Evolutionary conservation across 495 filamentous ascomycete species (phyloP).

Genomic region (Penicillium silybi): DNA sequence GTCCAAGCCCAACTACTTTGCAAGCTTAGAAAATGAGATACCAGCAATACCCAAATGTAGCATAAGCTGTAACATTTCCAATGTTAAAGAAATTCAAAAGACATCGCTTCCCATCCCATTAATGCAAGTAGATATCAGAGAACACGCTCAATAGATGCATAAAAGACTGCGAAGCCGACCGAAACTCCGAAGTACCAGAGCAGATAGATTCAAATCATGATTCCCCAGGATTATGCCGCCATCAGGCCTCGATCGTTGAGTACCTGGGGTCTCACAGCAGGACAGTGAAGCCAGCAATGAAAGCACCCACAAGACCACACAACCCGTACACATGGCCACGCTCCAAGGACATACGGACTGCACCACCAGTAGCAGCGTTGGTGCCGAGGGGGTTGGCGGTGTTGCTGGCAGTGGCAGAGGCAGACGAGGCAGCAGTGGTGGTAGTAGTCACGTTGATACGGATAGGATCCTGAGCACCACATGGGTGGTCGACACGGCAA

Average conservation of each 20-base stretch:
- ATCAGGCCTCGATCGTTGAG: no score
- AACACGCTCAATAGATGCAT: conserved; percentile 16
- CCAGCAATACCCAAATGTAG: background rate
- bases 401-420: conserved; percentile 28
- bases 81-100: background rate
- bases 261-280: conserved; percentile 43
- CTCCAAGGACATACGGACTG: conserved; percentile 34
- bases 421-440: conserved; percentile 39
- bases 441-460: conserved; percentile 56
- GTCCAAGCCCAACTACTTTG: background rate
- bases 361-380: conserved; percentile 15
- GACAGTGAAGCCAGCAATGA: conserved; percentile 62
- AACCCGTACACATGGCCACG: conserved; percentile 58
- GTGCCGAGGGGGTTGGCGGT: conserved; percentile 16
- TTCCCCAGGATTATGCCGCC: background rate
- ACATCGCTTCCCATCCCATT: conserved; percentile 4
- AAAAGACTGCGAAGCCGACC: background rate
- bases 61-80: background rate
- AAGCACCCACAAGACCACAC: conserved; percentile 48
- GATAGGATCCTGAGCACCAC: conserved; percentile 70
- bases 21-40: background rate
- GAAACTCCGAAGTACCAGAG: conserved; percentile 1
- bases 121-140: conserved; percentile 2
- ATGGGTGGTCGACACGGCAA: conserved; percentile 72
- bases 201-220: background rate